Percentiles rank a stretch among this genome's conserved stretches.
Evolutionary conservation across 2,329 filamentous ascomycete genomes (phyloP).

Genomic region (Penicillium corylophilum): DNA sequence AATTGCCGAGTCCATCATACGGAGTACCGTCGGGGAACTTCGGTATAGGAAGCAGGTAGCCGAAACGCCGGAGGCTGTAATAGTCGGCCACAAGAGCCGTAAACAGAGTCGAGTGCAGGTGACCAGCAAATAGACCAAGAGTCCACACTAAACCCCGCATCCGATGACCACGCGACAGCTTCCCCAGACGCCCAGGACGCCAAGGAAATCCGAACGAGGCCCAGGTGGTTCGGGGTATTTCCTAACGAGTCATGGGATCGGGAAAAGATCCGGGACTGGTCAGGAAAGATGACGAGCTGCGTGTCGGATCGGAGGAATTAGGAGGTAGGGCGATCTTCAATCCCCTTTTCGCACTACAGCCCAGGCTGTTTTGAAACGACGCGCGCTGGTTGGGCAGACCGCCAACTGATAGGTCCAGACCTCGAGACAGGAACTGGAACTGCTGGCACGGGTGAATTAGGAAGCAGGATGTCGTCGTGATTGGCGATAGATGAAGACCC

Average conservation of each 20-base stretch:
- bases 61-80: not conserved
- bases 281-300: slow-evolving; percentile 15
- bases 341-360: slow-evolving; percentile 10
- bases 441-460: slow-evolving; percentile 25
- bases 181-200: slow-evolving; percentile 27
- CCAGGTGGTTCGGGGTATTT: slow-evolving; percentile 7
- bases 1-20: not conserved
- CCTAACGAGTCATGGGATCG: not conserved
- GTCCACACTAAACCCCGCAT: slow-evolving; percentile 23
- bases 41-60: not conserved
- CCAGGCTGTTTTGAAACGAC: slow-evolving; percentile 18
- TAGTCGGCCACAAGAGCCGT: not conserved
- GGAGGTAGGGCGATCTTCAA: slow-evolving; percentile 13
- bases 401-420: slow-evolving; percentile 14
- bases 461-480: slow-evolving; percentile 18
- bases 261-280: not conserved
- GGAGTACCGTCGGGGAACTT: not conserved
- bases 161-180: slow-evolving; percentile 22
- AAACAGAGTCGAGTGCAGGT: not conserved
- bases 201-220: slow-evolving; percentile 5
- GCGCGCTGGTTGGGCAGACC: slow-evolving; percentile 12
- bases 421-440: slow-evolving; percentile 5
- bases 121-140: not conserved
- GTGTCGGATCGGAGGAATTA: slow-evolving; percentile 20
- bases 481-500: slow-evolving; percentile 8